Conservation (phyloP, 2,329 filamentous ascomycete genomes). For the Phaeosphaeria sp. region DNA sequence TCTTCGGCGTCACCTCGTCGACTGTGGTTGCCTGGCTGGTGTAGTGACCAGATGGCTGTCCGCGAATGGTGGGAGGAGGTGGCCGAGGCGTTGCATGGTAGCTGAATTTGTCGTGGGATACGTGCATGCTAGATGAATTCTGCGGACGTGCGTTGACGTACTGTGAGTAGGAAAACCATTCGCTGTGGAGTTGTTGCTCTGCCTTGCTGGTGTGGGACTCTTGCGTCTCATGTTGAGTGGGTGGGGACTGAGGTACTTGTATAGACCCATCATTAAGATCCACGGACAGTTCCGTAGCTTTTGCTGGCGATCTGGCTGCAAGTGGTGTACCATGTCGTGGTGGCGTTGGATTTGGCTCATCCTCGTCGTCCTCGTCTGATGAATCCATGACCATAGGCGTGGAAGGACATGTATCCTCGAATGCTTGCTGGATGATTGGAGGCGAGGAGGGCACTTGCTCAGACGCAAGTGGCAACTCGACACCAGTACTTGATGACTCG, state of each 20-base stretch:
- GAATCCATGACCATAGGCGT: conserved; percentile 34
- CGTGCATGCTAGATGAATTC: conserved; percentile 38
- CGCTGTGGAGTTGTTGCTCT: conserved; percentile 40
- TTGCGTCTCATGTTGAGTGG: conserved; percentile 27
- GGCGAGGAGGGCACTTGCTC: conserved; percentile 21
- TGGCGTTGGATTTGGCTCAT: conserved; percentile 6
- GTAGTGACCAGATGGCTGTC: conserved; percentile 9
- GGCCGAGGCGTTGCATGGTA: conserved; percentile 33
- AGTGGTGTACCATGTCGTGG: conserved; percentile 4
- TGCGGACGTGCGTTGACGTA: conserved; percentile 23
- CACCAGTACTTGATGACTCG: not conserved
- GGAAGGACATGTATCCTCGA: conserved; percentile 27
- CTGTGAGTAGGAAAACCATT: conserved; percentile 43
- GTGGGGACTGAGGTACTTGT: conserved; percentile 32
- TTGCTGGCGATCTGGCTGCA: conserved; percentile 2
- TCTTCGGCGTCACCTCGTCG: conserved; percentile 32
- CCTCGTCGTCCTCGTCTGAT: conserved; percentile 20
- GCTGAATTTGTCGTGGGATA: conserved; percentile 31
- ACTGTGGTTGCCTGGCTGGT: conserved; percentile 45
- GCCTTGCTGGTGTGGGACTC: conserved; percentile 41
- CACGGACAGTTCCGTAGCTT: conserved; percentile 10
- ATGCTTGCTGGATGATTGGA: conserved; percentile 7
- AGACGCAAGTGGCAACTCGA: not conserved
- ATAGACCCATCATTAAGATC: conserved; percentile 29
- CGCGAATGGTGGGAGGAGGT: not conserved